phyloP scores from a whole-genome alignment of 2,329 filamentous ascomycete genomes.

The Aphanocladium album region DNA sequence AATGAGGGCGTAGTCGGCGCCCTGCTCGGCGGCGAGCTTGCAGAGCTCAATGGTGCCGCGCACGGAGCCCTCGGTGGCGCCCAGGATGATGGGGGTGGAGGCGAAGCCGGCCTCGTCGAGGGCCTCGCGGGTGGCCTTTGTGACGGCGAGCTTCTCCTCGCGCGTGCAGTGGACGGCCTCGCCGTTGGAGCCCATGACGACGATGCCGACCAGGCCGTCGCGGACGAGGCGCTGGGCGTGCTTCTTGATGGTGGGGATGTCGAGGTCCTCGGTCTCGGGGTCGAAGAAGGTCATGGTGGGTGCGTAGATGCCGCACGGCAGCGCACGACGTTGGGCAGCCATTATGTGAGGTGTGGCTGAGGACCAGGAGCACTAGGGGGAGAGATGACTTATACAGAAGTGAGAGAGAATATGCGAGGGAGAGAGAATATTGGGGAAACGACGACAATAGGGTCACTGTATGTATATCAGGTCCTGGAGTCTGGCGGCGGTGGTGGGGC shows the following conservation, averaged over 20 bases:
- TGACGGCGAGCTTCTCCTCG: slow-evolving; percentile 71
- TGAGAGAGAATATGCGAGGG: neutral
- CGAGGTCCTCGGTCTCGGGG: slow-evolving; percentile 75
- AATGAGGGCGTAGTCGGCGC: slow-evolving; percentile 74
- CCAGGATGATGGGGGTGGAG: slow-evolving; percentile 74
- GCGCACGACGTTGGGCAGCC: slow-evolving; percentile 42
- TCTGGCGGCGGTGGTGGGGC: slow-evolving; percentile 5
- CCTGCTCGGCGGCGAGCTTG: slow-evolving; percentile 60
- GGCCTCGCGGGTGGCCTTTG: slow-evolving; percentile 71
- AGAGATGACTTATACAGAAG: neutral
- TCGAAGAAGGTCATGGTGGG: slow-evolving; percentile 91
- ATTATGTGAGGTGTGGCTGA: neutral
- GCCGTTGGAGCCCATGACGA: slow-evolving; percentile 86
- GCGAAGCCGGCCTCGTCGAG: slow-evolving; percentile 75
- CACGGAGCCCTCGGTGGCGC: slow-evolving; percentile 76
- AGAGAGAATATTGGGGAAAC: neutral
- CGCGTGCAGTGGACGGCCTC: slow-evolving; percentile 81
- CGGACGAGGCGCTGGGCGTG: slow-evolving; percentile 74
- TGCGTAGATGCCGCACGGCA: slow-evolving; percentile 79
- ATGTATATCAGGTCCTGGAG: neutral
- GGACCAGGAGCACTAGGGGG: neutral
- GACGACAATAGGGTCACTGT: neutral
- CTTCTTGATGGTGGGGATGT: slow-evolving; percentile 71
- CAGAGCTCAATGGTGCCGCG: slow-evolving; percentile 72
- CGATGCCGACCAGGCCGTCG: slow-evolving; percentile 74